Base-by-base conservation (phyloP, 163 green algal species). In the Chloromonas sp. region DNA sequence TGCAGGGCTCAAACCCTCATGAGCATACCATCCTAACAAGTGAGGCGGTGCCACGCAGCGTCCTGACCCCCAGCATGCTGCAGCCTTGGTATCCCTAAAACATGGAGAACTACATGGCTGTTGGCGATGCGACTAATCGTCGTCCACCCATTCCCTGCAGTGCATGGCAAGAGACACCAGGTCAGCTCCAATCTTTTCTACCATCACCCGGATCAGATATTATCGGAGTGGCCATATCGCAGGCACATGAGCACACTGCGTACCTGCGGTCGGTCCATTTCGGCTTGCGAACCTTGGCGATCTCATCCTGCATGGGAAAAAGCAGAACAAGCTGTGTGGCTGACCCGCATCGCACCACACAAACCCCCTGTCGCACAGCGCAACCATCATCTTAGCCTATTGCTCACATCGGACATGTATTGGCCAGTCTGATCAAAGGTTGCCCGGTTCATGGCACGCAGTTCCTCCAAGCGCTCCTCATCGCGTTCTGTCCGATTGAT, bases 181-280 rank as follows among this genome's bases (percentile, higher is more conserved):
- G 59, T 36, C 81, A 59, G 2, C 3, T 71, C 60, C 60, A 76
- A 76, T 76, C 13, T 76, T 8, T 8, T 8, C 13, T 13, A 76
- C 70, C 70, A 76, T n/a, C 8, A 76, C 36, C 36, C 36, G 36
- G 36, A 36, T 36, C 36, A 36, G 36, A 36, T 36, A 36, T 36
- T 36, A 36, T 36, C 36, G 36, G 36, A 36, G 36, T 36, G 36
- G 36, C 36, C 36, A 36, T 36, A 36, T 36, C 15, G 5, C 74
- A 60, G n/a, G 5, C 15, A 2, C 74, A 80, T 58, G 13, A 13
- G 2, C 15, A 14, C 74, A 61, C 58, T 8, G 79, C 88, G 77
- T 78, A 90, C 89, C 87, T 88, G n/a, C 88, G 83, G 82, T 95
- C 92, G 0, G 92, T 95, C 91, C 92, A 95, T 78, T 93, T 93